Evolutionary conservation across 768 basidiomycete species (phyloP), one percentile per base, ranked within the genome.

Genomic region (Lactifluus volemus): DNA sequence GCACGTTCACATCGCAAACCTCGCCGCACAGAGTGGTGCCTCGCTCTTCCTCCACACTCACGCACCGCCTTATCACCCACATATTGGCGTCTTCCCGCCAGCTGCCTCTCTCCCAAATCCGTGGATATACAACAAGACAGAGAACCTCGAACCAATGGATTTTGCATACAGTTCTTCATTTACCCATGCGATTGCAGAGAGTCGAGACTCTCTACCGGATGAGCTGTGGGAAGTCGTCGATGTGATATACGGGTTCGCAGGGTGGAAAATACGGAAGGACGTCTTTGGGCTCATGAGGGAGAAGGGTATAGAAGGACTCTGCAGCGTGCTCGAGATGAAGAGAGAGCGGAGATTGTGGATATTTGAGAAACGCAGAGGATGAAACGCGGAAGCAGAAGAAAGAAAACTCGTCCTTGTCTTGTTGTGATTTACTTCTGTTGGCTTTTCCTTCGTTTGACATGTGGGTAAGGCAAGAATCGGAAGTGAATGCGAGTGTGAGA

Each of bases 11-110:
- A 83, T 97, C 48, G 85, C 83, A 53, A 89, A 95, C 64, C 81
- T 92, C 48, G 88, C 90, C 1, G 86, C 91, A 2, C 94, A 96
- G 72, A 92, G 88, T 0, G 96, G 97, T 2, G 89, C 92, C 3
- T 88, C 92, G 0, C 83, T 94, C 55, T 97, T 98, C 77, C 82
- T 84, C 21, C 89, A 91, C 44, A 77, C 81, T 21, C 76, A 86
- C 57, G 73, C 85, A 0, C 77, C 80, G 0, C 88, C 92, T 1
- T 78, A 79, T 55, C 70, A 75, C 54, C 52, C 68, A 4, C 52
- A 60, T 64, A 17, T 58, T 47, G 55, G 67, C 53, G 12, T 53
- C 14, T 64, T 56, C 44, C 58, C 45, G 39, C 65, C 42, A 53
- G 57, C 68, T 25, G 51, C 61, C 52, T 55, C 55, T 38, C 49